These are phyloP conservation scores for Helicocarpus griseus DNA, from an alignment of 2,329 filamentous ascomycete genomes.

Conservation along the genomic window DNA sequence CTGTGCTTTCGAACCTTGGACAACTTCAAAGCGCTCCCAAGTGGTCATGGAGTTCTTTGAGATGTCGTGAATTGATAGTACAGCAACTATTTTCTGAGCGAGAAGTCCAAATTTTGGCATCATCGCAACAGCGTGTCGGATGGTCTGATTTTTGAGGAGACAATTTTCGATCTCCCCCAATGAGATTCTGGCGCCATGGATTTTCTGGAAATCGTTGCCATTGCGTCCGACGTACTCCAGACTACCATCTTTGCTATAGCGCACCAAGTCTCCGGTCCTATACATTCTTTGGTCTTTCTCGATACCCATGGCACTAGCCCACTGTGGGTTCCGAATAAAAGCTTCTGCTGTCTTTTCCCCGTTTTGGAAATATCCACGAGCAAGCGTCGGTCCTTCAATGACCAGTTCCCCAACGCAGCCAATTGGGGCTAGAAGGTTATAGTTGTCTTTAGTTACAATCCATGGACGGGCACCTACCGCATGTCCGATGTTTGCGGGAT, in stretches of 20 bases:
- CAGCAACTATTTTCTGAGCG: background rate
- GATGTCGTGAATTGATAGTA: background rate
- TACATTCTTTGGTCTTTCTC: slow-evolving; percentile 47
- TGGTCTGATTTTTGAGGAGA: background rate
- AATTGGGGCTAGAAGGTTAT: slow-evolving; percentile 25
- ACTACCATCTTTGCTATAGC: slow-evolving; percentile 53
- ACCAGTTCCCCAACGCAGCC: slow-evolving; percentile 28
- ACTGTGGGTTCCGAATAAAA: slow-evolving; percentile 22
- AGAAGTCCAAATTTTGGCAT: background rate
- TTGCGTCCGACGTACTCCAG: slow-evolving; percentile 76
- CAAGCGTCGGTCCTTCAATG: slow-evolving; percentile 29
- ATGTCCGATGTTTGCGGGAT: background rate
- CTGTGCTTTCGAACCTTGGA: background rate
- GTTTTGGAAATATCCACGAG: slow-evolving; percentile 31
- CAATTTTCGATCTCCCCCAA: slow-evolving; percentile 69
- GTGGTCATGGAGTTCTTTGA: background rate
- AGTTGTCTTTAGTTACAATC: slow-evolving; percentile 26
- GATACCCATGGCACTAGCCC: slow-evolving; percentile 10
- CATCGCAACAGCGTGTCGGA: background rate
- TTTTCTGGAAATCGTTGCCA: no score
- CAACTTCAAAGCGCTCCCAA: background rate
- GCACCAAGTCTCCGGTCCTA: slow-evolving; percentile 73
- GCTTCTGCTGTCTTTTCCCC: slow-evolving; percentile 23
- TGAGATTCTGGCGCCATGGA: no score
- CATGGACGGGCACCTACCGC: slow-evolving; percentile 17